Base-by-base conservation (phyloP, 768 basidiomycete genomes). In the Rubroboletus satanas region DNA sequence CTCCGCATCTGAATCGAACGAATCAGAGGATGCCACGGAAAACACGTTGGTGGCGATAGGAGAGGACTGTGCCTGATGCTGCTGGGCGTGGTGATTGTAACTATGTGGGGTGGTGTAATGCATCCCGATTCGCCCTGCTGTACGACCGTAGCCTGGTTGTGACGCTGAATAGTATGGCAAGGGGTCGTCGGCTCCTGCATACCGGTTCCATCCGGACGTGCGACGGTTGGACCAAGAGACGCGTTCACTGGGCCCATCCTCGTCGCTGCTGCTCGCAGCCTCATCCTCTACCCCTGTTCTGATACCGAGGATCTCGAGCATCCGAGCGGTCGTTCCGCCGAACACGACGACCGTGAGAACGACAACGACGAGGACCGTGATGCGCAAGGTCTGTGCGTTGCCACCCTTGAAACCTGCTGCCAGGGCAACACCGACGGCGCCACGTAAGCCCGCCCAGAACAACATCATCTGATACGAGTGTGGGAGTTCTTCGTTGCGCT, bases 391-490 rank as follows among this genome's bases (percentile, higher is more conserved):
- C 62, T 92, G 85, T 0, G 93, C 93, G 66, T 96, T 96, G 29
- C 84, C 79, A n/a, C 97, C 96, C 54, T 87, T 87, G 78, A 99
- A 96, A 3, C 95, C 95, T 2, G 93, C 90, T 1, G 97, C 97
- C 31, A 99, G 83, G 4, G 97, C 97, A 21, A 99, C 97, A 37
- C 97, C 97, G 41, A 99, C 97, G 0, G 97, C 97, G 35, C 97
- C 97, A 29, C 97, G 80, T 51, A 99, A 75, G 6, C 96, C 96
- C 1, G 96, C 96, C 97, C 96, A 99, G 74, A 98, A 98, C 15
- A 98, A 75, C 94, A 98, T 97, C 92, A 98, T 96, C 64, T 98
- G 95, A 66, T 99, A 98, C 11, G 93, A 94, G 71, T 98, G 95
- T 1, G 97, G 95, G 5, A 99, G 76, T 62, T 98, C 95, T 60